Evolutionary conservation across 164 flowering plant genomes (phyloP).

Genomic region (Piper betle): DNA sequence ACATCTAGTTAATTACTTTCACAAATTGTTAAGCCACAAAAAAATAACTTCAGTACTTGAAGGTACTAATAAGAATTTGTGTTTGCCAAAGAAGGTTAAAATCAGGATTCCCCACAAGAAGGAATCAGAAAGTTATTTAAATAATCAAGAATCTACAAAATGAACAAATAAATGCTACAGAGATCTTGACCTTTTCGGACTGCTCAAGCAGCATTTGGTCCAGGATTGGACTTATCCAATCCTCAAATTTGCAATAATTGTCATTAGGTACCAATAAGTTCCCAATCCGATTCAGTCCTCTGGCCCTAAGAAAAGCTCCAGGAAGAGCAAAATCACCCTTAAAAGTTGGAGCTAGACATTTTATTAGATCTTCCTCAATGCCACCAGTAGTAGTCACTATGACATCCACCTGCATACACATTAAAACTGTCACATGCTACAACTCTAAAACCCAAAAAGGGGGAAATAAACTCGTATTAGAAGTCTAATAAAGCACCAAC

Average conservation of each 20-base stretch:
- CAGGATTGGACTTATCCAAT: slow-evolving; percentile 89
- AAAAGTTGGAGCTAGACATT: slow-evolving; percentile 91
- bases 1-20: too few relatives aligned
- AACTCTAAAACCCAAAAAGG: background rate
- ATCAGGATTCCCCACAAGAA: background rate
- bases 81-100: background rate
- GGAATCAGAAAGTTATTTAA: background rate
- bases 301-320: slow-evolving; percentile 73
- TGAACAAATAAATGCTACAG: background rate
- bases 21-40: too few relatives aligned
- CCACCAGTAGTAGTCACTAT: slow-evolving; percentile 96
- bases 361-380: slow-evolving; percentile 88
- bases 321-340: slow-evolving; percentile 78
- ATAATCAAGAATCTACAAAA: background rate
- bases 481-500: background rate
- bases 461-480: too few relatives aligned
- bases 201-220: slow-evolving; percentile 90
- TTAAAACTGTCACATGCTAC: slow-evolving; percentile 4
- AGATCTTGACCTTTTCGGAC: slow-evolving; percentile 35
- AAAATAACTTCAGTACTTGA: too few relatives aligned
- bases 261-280: slow-evolving; percentile 93
- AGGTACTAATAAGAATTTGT: too few relatives aligned
- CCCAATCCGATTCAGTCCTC: slow-evolving; percentile 91
- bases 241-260: slow-evolving; percentile 97
- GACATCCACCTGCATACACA: slow-evolving; percentile 65